Conservation (phyloP, 306 rosid genomes). For the Lathyrus aphaca region DNA sequence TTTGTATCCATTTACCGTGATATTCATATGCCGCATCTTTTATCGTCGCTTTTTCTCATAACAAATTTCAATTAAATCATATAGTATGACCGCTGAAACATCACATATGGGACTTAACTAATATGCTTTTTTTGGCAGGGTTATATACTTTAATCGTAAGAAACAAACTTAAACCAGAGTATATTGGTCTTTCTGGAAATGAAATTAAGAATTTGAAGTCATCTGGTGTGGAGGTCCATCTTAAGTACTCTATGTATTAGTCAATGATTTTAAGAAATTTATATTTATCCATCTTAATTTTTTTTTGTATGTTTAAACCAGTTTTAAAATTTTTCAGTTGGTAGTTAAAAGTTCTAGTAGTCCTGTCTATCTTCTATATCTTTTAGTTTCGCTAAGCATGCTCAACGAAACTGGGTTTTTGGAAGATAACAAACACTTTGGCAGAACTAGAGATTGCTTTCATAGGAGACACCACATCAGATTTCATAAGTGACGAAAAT, state of each 20-base stretch:
- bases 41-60: slow-evolving; percentile 16
- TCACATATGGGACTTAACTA: not conserved
- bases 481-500: slow-evolving; percentile 22
- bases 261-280: slow-evolving; percentile 35
- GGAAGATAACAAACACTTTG: slow-evolving; percentile 78
- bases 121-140: slow-evolving; percentile 65
- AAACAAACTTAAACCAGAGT: slow-evolving; percentile 79
- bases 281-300: slow-evolving; percentile 17
- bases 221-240: slow-evolving; percentile 87
- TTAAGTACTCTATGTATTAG: slow-evolving; percentile 32
- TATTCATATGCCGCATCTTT: not conserved
- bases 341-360: slow-evolving; percentile 9
- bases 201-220: slow-evolving; percentile 74
- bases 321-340: not conserved
- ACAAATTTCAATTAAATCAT: slow-evolving; percentile 9
- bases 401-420: slow-evolving; percentile 37
- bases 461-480: slow-evolving; percentile 80
- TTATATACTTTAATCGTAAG: slow-evolving; percentile 71
- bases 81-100: slow-evolving; percentile 2
- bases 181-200: slow-evolving; percentile 60
- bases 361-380: not conserved
- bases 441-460: slow-evolving; percentile 87
- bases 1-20: no score
- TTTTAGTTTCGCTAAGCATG: slow-evolving; percentile 12
- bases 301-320: not conserved